Conservation (phyloP, 441 rosid species). For the Euphorbia corollata region DNA sequence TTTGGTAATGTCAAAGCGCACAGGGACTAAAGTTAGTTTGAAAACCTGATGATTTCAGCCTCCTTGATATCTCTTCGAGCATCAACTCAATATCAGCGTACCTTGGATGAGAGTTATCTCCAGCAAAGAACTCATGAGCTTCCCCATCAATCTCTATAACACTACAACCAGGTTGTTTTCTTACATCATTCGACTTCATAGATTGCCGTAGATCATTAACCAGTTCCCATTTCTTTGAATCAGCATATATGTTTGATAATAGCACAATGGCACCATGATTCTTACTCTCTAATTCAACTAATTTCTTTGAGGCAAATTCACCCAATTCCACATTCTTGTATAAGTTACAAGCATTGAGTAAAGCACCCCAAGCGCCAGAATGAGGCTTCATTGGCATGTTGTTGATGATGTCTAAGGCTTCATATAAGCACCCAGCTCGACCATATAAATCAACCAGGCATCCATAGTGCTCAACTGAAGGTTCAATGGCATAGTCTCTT, state of each 20-base stretch:
- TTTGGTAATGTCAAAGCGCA: slow-evolving; percentile 42
- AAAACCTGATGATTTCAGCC: slow-evolving; percentile 40
- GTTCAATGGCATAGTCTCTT: slow-evolving; percentile 36
- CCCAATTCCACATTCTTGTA: slow-evolving; percentile 45
- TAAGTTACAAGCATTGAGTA: slow-evolving; percentile 51
- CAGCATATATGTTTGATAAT: slow-evolving; percentile 50
- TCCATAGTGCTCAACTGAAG: slow-evolving; percentile 48
- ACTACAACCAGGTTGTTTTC: slow-evolving; percentile 50
- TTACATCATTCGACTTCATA: slow-evolving; percentile 46
- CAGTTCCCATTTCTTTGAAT: slow-evolving; percentile 40
- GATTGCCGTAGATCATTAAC: slow-evolving; percentile 33
- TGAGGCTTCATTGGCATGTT: slow-evolving; percentile 51
- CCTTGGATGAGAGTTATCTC: slow-evolving; percentile 41
- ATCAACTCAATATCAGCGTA: slow-evolving; percentile 27
- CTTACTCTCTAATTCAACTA: slow-evolving; percentile 39
- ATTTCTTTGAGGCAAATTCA: slow-evolving; percentile 37
- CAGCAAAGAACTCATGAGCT: slow-evolving; percentile 45
- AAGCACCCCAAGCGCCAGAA: slow-evolving; percentile 54
- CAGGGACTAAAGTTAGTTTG: slow-evolving; percentile 29
- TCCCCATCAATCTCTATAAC: slow-evolving; percentile 43
- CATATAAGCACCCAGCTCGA: slow-evolving; percentile 41
- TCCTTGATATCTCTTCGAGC: slow-evolving; percentile 35
- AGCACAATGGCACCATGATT: slow-evolving; percentile 47
- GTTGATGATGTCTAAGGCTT: slow-evolving; percentile 37
- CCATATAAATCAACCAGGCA: slow-evolving; percentile 56